A percentile compares a stretch with the other conserved stretches of the same genome.
Evolutionary conservation across 306 rosid genomes (phyloP).

Genomic region (Geum urbanum): DNA sequence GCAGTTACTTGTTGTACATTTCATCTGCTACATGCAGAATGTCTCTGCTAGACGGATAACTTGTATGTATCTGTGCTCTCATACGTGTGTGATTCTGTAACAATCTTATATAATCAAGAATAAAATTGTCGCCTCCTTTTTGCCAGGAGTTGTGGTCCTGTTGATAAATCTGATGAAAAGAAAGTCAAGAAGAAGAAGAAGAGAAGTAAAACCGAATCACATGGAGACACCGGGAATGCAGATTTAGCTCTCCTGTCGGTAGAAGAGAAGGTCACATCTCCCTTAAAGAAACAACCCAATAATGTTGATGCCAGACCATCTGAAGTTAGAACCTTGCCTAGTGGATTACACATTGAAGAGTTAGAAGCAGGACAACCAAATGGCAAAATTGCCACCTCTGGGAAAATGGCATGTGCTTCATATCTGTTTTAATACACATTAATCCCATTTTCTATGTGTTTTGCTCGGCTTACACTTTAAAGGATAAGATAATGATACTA

Average conservation of each 20-base stretch:
- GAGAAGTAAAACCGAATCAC: constrained; percentile 46
- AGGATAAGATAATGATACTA: background rate
- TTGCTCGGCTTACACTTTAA: background rate
- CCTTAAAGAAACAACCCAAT: constrained; percentile 27
- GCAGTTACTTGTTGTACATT: background rate
- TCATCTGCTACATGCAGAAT: background rate
- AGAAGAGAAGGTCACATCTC: constrained; percentile 26
- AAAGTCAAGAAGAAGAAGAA: constrained; percentile 39
- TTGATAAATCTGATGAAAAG: constrained; percentile 37
- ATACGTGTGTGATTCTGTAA: background rate
- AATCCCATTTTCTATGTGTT: background rate
- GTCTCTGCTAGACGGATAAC: background rate
- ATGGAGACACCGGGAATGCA: constrained; percentile 29
- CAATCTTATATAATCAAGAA: background rate
- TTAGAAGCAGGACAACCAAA: constrained; percentile 53
- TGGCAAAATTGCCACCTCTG: constrained; percentile 59
- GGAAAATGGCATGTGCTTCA: constrained; percentile 52
- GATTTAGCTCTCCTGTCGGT: constrained; percentile 25
- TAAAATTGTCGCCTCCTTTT: background rate
- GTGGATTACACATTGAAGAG: constrained; percentile 56
- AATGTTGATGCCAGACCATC: constrained; percentile 29
- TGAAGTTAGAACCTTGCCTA: constrained; percentile 44
- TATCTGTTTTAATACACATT: background rate
- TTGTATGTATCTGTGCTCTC: background rate
- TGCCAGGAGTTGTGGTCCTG: constrained; percentile 34